Base-by-base conservation (phyloP, 345 rosid species). In the Durio zibethinus region DNA sequence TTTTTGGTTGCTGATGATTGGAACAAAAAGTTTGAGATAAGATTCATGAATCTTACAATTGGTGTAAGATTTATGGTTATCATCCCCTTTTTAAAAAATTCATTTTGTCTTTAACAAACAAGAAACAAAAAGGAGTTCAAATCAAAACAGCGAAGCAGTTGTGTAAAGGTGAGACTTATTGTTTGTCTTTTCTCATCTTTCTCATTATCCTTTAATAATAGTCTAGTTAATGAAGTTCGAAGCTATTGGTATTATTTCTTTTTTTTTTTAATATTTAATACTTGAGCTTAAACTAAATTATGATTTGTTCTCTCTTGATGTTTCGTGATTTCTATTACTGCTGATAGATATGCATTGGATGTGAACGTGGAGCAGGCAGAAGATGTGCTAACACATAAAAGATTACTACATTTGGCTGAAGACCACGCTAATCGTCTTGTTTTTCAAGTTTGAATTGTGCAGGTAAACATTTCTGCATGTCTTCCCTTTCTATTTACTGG, bases 331-430 rank as follows among this genome's bases (percentile, higher is more conserved):
- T 62, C 18, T 75, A 45, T 75, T 75, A 47, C 62, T 64, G 27
- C 23, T 54, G 54, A 43, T 75, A 95, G 98, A 73, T 96, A 96
- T 66, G 98, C 95, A 16, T 42, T 92, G 73, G 99, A 96, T 87
- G 99, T 96, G 47, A 96, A 96, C 82, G 98, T 90, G 81, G 98
- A 96, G 89, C 91, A 98, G 72, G 98, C 99, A 40, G 98, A 91
- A 78, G 98, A 93, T 82, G 98, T 96, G 43, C 88, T 93, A 43
- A 85, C 86, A 21, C 99, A 93, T 79, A 93, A 90, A 83, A 88
- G 94, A 82, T 73, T 96, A 70, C 81, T 96, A 50, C 86, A 88
- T 53, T 77, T 87, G 82, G 99, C 98, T 9, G 94, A 93, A 78
- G 91, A 87, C 79, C 93, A 94, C 77, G 77, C 88, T 15, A 93